phyloP scores from a whole-genome alignment of 1,284 basidiomycete species.

The Pascua guehoae region DNA sequence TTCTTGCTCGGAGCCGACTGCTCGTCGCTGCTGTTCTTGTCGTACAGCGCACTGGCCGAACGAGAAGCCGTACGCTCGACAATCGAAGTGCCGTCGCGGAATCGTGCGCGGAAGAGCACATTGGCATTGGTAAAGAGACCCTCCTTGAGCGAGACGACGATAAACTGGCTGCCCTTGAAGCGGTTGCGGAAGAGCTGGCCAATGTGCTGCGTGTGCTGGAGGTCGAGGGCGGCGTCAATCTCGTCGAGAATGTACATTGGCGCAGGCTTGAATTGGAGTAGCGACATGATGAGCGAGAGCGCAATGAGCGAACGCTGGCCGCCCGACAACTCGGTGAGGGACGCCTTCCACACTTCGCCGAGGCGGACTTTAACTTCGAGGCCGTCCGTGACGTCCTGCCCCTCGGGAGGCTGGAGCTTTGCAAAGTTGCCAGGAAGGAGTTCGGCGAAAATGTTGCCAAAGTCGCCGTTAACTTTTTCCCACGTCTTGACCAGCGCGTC shows the following conservation, averaged over 20 bases:
- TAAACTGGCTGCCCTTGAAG: conserved; percentile 95
- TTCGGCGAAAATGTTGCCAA: conserved; percentile 94
- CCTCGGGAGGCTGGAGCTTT: conserved; percentile 89
- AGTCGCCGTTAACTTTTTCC: conserved; percentile 92
- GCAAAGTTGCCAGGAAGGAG: conserved; percentile 95
- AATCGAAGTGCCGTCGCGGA: conserved; percentile 86
- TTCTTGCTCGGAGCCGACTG: too few relatives aligned
- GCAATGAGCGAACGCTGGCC: conserved; percentile 97
- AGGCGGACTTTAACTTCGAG: conserved; percentile 97
- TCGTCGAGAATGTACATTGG: conserved; percentile 99
- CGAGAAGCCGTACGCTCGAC: conserved; percentile 59
- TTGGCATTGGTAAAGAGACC: conserved; percentile 97
- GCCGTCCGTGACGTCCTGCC: conserved; percentile 87
- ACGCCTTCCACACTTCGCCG: conserved; percentile 95
- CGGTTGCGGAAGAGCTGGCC: conserved; percentile 92
- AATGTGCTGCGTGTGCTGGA: conserved; percentile 95
- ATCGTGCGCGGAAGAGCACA: conserved; percentile 86
- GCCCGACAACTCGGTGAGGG: conserved; percentile 91
- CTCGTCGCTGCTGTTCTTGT: conserved; percentile 4
- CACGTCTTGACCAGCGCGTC: conserved; percentile 92
- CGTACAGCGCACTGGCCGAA: conserved; percentile 12
- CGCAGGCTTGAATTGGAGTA: conserved; percentile 98
- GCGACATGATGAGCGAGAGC: conserved; percentile 93
- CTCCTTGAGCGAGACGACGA: conserved; percentile 96
- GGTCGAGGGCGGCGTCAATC: conserved; percentile 92